Base-by-base conservation (phyloP, 2,329 filamentous ascomycete species). In the Botrytis aclada region DNA sequence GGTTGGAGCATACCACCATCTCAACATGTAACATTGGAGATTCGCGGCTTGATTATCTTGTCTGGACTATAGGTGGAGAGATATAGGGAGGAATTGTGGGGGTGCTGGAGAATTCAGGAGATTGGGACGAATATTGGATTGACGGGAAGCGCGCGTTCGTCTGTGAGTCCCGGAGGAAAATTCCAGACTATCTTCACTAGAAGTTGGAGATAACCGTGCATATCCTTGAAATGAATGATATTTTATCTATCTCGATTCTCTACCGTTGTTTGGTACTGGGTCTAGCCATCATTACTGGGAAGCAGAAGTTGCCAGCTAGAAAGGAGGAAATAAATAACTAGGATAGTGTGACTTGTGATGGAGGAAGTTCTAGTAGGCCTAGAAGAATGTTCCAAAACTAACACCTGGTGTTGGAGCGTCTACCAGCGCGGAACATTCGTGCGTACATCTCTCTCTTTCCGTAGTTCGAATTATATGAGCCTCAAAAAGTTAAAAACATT, bases 1-100 rank as follows among this genome's bases (percentile, higher is more conserved):
- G 45, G 20, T 43, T 41, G 12, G 14, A 41, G 45, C 34, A 12
- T 71, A 71, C n/a, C 70, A 47, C 61, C 29, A 66, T 66, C 34
- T 71, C 61, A 66, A 58, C 70, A 56, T 66, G 61, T 54, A 66
- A 71, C 61, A 71, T 41, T 45, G 45, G n/a, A 64, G 61, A 65
- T 58, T 65, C 60, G 60, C 58, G 69, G 64, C 64, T 65, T 71
- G 9, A 10, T 41, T 32, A 43, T 71, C n/a, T 64, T 64, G 60
- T 34, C 47, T 65, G 37, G 61, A 29, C 39, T 20, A 56, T 37
- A 58, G n/a, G 61, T 65, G 70, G 61, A 43, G 62, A 66, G 54
- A 51, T 34, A 56, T n/a, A 37, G 22, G 56, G 69, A 70, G 39
- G 32, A 34, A 70, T 9, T 70, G 29, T 63, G 69, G 69, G 69